Evolutionary conservation across 2,329 filamentous ascomycete genomes (phyloP).

Genomic region (Tolypocladium capitatum): DNA sequence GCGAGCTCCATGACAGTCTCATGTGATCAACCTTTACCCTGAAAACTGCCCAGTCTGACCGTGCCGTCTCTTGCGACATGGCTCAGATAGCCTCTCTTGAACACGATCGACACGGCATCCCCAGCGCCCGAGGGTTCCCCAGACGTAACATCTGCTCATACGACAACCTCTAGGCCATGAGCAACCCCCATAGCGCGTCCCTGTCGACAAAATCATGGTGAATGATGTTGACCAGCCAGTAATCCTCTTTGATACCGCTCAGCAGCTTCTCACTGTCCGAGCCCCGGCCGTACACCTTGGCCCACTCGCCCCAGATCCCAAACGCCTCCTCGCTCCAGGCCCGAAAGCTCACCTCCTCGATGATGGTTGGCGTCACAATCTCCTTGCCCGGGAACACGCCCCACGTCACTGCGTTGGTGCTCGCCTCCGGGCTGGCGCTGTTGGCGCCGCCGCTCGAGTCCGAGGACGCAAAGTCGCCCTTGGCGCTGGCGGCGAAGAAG

Average conservation of each 20-base stretch:
- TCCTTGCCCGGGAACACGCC: constrained; percentile 91
- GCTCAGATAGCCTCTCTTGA: neutral
- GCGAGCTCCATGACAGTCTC: neutral
- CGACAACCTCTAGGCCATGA: constrained; percentile 26
- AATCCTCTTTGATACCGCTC: constrained; percentile 50
- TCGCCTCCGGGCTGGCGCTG: constrained; percentile 25
- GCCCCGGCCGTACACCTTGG: constrained; percentile 66
- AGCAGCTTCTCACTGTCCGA: constrained; percentile 61
- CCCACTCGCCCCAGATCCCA: constrained; percentile 91
- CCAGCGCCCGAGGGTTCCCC: neutral
- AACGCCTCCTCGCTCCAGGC: constrained; percentile 96
- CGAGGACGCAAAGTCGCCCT: constrained; percentile 66
- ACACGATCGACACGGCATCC: neutral
- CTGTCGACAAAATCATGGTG: constrained; percentile 64
- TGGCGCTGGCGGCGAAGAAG: constrained; percentile 74
- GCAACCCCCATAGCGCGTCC: constrained; percentile 58
- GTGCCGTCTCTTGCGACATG: neutral
- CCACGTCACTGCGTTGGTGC: constrained; percentile 93
- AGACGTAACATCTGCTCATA: too few species aligned
- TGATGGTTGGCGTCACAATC: constrained; percentile 91
- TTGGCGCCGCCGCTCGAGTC: constrained; percentile 30
- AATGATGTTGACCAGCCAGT: constrained; percentile 86
- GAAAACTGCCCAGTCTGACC: too few species aligned
- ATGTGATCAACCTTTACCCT: neutral
- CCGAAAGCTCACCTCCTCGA: constrained; percentile 85